Conservation (phyloP, 495 filamentous ascomycete genomes). For the Neurospora sp. region DNA sequence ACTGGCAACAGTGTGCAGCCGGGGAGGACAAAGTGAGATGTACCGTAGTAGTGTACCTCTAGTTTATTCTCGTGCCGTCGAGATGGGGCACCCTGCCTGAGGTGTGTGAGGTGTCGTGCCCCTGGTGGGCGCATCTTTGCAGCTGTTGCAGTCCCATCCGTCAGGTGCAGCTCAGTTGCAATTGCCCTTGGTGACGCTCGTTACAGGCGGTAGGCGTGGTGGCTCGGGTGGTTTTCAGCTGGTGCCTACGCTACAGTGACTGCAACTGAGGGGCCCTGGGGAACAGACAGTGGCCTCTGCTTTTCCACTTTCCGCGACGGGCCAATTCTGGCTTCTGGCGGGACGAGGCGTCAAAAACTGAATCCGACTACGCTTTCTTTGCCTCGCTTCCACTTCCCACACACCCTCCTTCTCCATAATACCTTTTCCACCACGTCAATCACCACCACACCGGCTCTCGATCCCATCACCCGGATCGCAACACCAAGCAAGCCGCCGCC, state of each 20-base stretch:
- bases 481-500: constrained; percentile 17
- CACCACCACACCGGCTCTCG: constrained; percentile 15
- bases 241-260: background rate
- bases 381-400: constrained; percentile 15
- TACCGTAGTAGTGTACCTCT: background rate
- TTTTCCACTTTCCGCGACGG: constrained; percentile 13
- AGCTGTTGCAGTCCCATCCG: background rate
- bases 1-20: background rate
- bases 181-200: background rate
- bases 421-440: constrained; percentile 11
- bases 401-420: constrained; percentile 9
- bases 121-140: background rate
- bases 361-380: constrained; percentile 8
- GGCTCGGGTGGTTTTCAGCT: background rate
- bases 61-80: background rate
- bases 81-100: background rate
- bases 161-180: background rate
- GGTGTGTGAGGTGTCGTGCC: background rate
- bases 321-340: constrained; percentile 14
- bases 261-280: background rate
- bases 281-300: constrained; percentile 11
- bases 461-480: constrained; percentile 25
- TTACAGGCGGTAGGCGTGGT: background rate
- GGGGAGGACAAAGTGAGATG: background rate
- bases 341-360: constrained; percentile 22